Percentiles rank a stretch among this genome's conserved stretches.
Conservation (phyloP, 495 filamentous ascomycete genomes). For the Neurospora pannonica region DNA sequence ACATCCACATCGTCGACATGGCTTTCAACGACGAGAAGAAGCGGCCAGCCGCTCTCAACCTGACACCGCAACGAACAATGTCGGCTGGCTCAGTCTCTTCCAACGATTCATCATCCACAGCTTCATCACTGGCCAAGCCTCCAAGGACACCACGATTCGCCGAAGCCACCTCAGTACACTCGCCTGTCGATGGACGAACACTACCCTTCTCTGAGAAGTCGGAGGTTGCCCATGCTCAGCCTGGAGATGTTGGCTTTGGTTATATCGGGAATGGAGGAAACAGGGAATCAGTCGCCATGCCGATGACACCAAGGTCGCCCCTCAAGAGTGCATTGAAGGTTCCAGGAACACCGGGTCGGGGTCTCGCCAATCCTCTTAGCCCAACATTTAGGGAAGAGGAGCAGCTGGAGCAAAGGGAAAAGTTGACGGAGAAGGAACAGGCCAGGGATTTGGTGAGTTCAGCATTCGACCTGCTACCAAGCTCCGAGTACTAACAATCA, state of each 20-base stretch:
- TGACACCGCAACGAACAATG: conserved; percentile 34
- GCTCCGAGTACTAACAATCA: conserved; percentile 22
- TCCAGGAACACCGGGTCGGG: conserved; percentile 66
- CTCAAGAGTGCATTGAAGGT: conserved; percentile 80
- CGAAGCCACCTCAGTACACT: conserved; percentile 81
- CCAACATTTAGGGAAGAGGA: conserved; percentile 85
- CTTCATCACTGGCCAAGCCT: conserved; percentile 55
- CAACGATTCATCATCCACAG: conserved; percentile 42
- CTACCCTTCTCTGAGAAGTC: conserved; percentile 60
- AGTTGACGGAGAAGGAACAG: conserved; percentile 69
- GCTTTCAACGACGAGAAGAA: conserved; percentile 35
- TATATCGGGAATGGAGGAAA: conserved; percentile 59
- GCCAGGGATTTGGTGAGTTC: conserved; percentile 70
- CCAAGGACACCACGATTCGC: conserved; percentile 81
- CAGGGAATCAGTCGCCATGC: conserved; percentile 40
- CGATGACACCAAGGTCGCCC: conserved; percentile 59
- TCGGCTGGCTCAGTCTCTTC: conserved; percentile 47
- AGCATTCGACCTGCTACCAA: neutral
- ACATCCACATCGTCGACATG: conserved; percentile 11
- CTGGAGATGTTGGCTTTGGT: conserved; percentile 84
- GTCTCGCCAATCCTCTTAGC: conserved; percentile 59
- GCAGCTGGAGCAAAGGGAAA: conserved; percentile 70
- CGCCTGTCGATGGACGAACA: conserved; percentile 57
- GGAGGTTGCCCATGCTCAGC: conserved; percentile 52
- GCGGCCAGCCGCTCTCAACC: conserved; percentile 40